These are phyloP conservation scores for Lineolata rhizophorae DNA, from an alignment of 495 filamentous ascomycete genomes.

Conservation along the genomic window DNA sequence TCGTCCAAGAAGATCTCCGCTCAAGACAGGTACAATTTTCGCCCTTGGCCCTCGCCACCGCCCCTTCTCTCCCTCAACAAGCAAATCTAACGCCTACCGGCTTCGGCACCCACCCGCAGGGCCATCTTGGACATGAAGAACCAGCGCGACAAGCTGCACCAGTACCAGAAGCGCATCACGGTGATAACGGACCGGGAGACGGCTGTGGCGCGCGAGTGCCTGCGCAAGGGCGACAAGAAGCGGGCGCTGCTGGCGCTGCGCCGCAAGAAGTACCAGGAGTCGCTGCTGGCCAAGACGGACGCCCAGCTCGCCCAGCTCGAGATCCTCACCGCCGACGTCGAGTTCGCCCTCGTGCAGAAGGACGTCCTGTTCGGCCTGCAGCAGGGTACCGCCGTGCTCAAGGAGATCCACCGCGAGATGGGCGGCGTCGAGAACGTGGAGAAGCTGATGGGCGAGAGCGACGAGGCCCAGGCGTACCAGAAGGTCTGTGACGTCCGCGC, in stretches of 20 bases:
- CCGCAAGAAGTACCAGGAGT: constrained; percentile 92
- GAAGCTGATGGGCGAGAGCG: constrained; percentile 77
- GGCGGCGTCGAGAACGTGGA: constrained; percentile 83
- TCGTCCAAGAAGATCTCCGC: constrained; percentile 42
- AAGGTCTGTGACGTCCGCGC: constrained; percentile 34
- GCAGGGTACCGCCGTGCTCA: constrained; percentile 73
- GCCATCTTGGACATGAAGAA: constrained; percentile 93
- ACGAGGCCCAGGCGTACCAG: constrained; percentile 75
- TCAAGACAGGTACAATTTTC: constrained; percentile 49
- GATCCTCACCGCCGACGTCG: constrained; percentile 58
- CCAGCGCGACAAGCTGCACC: constrained; percentile 88
- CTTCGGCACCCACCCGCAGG: no score
- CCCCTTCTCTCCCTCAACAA: no score
- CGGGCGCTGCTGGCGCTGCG: constrained; percentile 76
- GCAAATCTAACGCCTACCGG: no score
- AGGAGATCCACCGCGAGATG: constrained; percentile 89
- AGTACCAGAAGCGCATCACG: constrained; percentile 77
- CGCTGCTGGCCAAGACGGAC: constrained; percentile 75
- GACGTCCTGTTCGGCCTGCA: constrained; percentile 82
- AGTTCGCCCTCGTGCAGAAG: constrained; percentile 90
- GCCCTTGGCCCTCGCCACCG: constrained; percentile 1
- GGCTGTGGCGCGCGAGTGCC: constrained; percentile 58
- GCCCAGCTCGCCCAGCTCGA: constrained; percentile 74
- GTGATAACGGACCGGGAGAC: constrained; percentile 67
- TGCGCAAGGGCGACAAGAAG: constrained; percentile 49